Evolutionary conservation across 1,284 basidiomycete species (phyloP).

Genomic region (Lignosus rhinocerotis): DNA sequence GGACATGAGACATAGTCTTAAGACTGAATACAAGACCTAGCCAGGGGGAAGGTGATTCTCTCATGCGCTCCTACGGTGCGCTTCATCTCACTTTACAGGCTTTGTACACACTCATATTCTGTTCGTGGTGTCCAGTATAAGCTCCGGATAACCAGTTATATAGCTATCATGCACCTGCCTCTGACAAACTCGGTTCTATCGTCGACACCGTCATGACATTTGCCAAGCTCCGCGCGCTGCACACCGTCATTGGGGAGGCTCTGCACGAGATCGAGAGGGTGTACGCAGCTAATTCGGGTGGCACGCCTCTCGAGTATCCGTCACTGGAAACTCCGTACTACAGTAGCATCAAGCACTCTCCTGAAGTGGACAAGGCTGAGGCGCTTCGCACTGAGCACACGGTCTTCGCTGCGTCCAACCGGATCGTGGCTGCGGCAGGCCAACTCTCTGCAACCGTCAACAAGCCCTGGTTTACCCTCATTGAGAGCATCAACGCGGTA

Average conservation of each 20-base stretch:
- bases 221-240: slow-evolving; percentile 8
- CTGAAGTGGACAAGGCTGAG: slow-evolving; percentile 37
- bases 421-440: slow-evolving; percentile 59
- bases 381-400: slow-evolving; percentile 52
- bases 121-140: background rate
- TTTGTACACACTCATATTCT: background rate
- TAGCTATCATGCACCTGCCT: background rate
- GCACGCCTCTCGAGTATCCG: slow-evolving; percentile 51
- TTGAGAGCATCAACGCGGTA: slow-evolving; percentile 2
- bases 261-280: slow-evolving; percentile 11
- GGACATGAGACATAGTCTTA: background rate
- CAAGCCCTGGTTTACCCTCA: slow-evolving; percentile 6
- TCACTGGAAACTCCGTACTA: slow-evolving; percentile 51
- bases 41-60: background rate
- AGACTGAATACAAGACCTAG: background rate
- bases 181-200: background rate
- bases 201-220: background rate
- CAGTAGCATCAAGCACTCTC: slow-evolving; percentile 32
- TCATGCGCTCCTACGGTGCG: background rate
- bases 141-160: background rate
- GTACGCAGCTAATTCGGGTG: background rate
- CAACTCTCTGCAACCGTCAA: slow-evolving; percentile 59
- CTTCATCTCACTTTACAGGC: background rate
- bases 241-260: slow-evolving; percentile 6
- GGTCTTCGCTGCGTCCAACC: slow-evolving; percentile 53